A percentile compares a stretch with the other conserved stretches of the same genome.
These are phyloP conservation scores for Populus davidiana DNA, from an alignment of 345 rosid genomes.

Conservation along the genomic window DNA sequence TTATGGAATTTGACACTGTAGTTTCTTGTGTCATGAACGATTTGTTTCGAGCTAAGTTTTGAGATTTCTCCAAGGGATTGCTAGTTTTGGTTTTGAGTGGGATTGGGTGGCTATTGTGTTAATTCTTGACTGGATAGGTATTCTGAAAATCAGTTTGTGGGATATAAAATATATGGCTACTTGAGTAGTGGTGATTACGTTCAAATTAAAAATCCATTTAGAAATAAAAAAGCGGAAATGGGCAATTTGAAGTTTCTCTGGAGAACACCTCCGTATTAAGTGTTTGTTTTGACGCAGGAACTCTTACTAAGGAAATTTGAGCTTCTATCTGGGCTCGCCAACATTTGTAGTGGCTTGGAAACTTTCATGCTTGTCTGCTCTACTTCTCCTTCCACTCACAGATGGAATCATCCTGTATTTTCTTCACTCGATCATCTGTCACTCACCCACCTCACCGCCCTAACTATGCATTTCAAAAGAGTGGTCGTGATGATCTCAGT, in stretches of 20 bases:
- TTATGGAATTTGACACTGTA: neutral
- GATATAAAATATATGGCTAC: constrained; percentile 18
- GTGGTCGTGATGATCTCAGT: constrained; percentile 46
- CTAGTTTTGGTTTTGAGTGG: neutral
- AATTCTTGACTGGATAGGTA: neutral
- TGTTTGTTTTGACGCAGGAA: constrained; percentile 94
- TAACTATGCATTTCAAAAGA: constrained; percentile 43
- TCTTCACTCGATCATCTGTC: constrained; percentile 50
- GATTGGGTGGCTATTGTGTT: neutral
- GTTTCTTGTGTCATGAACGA: neutral
- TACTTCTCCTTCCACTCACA: constrained; percentile 53
- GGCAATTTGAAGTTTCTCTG: constrained; percentile 25
- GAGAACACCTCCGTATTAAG: constrained; percentile 48
- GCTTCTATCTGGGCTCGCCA: constrained; percentile 60
- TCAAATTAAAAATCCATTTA: constrained; percentile 10
- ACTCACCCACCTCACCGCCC: constrained; percentile 49
- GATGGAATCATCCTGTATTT: constrained; percentile 63
- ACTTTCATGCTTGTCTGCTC: constrained; percentile 59
- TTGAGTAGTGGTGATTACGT: constrained; percentile 1
- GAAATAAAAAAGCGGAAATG: constrained; percentile 26
- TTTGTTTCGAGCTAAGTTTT: neutral
- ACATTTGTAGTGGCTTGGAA: constrained; percentile 55
- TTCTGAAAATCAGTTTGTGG: constrained; percentile 3
- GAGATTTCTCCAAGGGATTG: neutral
- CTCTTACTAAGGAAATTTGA: constrained; percentile 58